Evolutionary conservation across 805 yeast genomes (phyloP).

Genomic region (Brettanomyces sp.): DNA sequence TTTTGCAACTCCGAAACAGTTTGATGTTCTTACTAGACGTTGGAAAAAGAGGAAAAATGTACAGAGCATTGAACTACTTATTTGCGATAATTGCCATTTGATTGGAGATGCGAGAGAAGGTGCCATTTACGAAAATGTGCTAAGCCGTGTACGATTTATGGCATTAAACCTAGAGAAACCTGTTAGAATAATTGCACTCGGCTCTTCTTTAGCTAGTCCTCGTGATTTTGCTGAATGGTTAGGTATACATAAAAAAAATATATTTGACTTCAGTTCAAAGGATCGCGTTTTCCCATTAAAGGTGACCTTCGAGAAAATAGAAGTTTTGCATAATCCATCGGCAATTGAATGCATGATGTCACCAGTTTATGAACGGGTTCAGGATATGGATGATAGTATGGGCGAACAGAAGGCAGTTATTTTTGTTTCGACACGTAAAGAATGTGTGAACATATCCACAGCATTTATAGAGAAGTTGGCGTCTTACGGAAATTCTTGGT

Average conservation of each 20-base stretch:
- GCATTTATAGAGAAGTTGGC: conserved; percentile 29
- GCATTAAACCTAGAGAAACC: conserved; percentile 51
- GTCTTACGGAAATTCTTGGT: conserved; percentile 29
- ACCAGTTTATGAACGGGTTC: conserved; percentile 37
- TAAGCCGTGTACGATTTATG: conserved; percentile 67
- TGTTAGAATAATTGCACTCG: conserved; percentile 59
- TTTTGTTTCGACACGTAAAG: conserved; percentile 49
- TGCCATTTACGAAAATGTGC: conserved; percentile 53
- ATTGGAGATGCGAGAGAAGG: conserved; percentile 54
- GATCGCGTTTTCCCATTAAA: conserved; percentile 49
- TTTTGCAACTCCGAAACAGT: conserved; percentile 71
- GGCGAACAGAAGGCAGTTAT: conserved; percentile 32
- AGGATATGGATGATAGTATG: conserved; percentile 20
- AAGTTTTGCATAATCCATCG: conserved; percentile 42
- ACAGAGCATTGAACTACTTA: conserved; percentile 55
- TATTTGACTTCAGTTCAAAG: conserved; percentile 62
- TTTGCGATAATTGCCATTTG: conserved; percentile 66
- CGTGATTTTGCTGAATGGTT: conserved; percentile 82
- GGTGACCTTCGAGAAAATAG: conserved; percentile 44
- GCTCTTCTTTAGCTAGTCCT: conserved; percentile 64
- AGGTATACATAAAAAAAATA: conserved; percentile 51
- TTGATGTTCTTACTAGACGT: conserved; percentile 62
- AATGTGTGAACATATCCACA: conserved; percentile 42
- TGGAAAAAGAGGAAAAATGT: conserved; percentile 77
- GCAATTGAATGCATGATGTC: conserved; percentile 41